Base-by-base conservation (phyloP, 2,329 filamentous ascomycete genomes). In the Aspergillus flavus region DNA sequence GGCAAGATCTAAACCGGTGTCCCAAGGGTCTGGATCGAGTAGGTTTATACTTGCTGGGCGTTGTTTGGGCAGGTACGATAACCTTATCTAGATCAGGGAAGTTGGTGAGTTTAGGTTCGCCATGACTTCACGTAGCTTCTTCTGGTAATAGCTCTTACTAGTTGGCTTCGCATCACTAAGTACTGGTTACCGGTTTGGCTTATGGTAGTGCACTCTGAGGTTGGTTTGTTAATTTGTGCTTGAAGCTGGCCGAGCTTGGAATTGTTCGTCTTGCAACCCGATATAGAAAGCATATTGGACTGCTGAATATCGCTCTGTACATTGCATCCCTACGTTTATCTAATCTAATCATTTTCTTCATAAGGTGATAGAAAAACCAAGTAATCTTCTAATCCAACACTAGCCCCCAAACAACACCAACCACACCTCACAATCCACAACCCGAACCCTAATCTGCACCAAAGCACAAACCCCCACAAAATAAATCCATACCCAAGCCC, bases 111-210 rank as follows among this genome's bases (percentile, higher is more conserved):
- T 41, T 19, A 19, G 16, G 16, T 41, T 41, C 36, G 14, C 2
- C 9, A 41, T 19, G 36, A 41, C 16, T 19, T 41, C 36, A 41
- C 36, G 16, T 19, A 7, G 19, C 36, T 41, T 6, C 16, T 19
- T 19, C 16, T 6, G 36, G 12, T 6, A 14, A 36, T 36, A 19
- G 36, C 16, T 41, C 16, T 0, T 19, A 39, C 36, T 39, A 9
- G 1, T 28, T 28, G 6, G 1, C 1, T 1, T 39, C 16, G 16
- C 6, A 39, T 39, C 0, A 39, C 6, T 3, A 1, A 19, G 6
- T 1, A 41, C 4, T 41, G 2, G 4, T 41, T 19, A 9, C 39
- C 16, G 19, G 7, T n/a, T 19, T 41, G 19, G 39, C 6, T 19
- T 19, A 1, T 39, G 16, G 36, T 3, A 9, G 6, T 41, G 2